Evolutionary conservation across 1,139 yeast species (phyloP), one percentile per base, ranked within the genome.

Genomic region (Candida sanyaensis): DNA sequence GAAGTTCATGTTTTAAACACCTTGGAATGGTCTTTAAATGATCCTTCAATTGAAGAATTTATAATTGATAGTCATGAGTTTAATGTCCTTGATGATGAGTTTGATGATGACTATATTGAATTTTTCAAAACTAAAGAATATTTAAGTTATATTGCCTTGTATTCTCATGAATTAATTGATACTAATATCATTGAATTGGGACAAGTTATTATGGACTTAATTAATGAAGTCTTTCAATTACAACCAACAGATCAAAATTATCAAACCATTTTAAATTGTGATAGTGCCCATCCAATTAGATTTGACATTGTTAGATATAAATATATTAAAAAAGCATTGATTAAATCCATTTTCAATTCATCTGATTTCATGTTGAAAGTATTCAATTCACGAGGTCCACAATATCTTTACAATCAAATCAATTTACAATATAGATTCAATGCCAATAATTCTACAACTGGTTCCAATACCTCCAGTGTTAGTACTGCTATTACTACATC

Each of bases 11-110:
- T 84, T 33, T 65, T 84, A 54, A 74, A 75, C 46, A 83, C 88
- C 0, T 70, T 84, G 55, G 79, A 78, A 52, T 84, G 89, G 89
- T 77, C 77, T 36, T 68, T 84, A 47, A 75, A 72, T 52, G 87
- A 81, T 57, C 83, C 87, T 8, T 71, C 76, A 50, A 69, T 83
- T 47, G 82, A 79, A 49, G 86, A 83, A 55, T 84, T 65, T 53
- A 59, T 75, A 41, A 54, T 71, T 10, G 53, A 59, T 33, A 62
- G 70, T 34, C 52, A 60, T 12, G 79, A 75, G 48, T 69, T 70
- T 51, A 62, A 61, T 49, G 59, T 69, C 32, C 43, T 17, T 34
- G 28, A 34, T 33, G n/a, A 39, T n/a, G 49, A 52, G 26, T 28
- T 37, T 23, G 34, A 24, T 13, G 12, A 42, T 42, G 46, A 34